Evolutionary conservation across 805 yeast genomes (phyloP).

Genomic region (Priceomyces castillae): DNA sequence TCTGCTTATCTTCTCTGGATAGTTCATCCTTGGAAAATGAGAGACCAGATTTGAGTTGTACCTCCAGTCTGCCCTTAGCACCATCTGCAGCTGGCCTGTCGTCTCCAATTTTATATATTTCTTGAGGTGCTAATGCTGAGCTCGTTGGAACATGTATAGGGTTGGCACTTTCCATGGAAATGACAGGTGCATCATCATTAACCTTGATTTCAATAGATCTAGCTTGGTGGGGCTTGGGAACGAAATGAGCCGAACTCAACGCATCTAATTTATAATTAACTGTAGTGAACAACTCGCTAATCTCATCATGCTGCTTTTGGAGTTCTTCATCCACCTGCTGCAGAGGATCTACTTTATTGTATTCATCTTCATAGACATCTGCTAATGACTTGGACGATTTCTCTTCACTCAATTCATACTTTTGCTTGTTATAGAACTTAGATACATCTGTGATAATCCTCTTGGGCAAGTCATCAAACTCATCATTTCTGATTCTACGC

Average conservation of each 20-base stretch:
- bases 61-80: conserved; percentile 46
- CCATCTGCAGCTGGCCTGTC: conserved; percentile 30
- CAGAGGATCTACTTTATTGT: conserved; percentile 40
- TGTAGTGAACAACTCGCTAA: conserved; percentile 58
- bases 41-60: conserved; percentile 71
- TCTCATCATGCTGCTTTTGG: conserved; percentile 73
- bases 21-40: conserved; percentile 80
- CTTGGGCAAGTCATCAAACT: conserved; percentile 83
- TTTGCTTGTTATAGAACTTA: conserved; percentile 45
- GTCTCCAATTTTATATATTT: conserved; percentile 63
- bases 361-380: conserved; percentile 87
- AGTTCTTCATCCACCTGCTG: conserved; percentile 61
- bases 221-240: conserved; percentile 80
- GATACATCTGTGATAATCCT: conserved; percentile 66
- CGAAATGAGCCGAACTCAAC: conserved; percentile 88
- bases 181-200: conserved; percentile 59
- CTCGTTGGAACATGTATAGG: conserved; percentile 78
- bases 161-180: conserved; percentile 94
- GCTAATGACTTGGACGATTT: conserved; percentile 88
- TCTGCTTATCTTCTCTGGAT: conserved; percentile 78
- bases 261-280: conserved; percentile 78
- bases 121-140: conserved; percentile 90
- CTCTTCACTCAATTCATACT: conserved; percentile 72
- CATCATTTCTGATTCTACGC: conserved; percentile 68
- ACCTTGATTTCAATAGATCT: conserved; percentile 78